Evolutionary conservation across 768 basidiomycete species (phyloP).

Genomic region (Sarcodon sp.): DNA sequence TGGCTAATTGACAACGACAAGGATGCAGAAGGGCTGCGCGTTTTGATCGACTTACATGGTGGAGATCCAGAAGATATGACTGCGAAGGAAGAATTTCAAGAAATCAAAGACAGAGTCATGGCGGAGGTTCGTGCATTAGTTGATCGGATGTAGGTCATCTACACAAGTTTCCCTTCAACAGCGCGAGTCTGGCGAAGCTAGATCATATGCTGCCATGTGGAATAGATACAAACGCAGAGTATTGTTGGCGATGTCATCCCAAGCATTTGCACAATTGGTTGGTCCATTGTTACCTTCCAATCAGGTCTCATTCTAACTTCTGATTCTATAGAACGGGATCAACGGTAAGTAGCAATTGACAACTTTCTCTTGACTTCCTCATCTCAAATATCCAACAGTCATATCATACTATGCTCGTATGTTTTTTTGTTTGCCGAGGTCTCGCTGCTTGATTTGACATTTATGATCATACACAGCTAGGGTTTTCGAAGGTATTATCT

Average conservation of each 20-base stretch:
- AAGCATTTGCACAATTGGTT: constrained; percentile 90
- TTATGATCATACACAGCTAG: constrained; percentile 34
- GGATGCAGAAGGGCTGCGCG: constrained; percentile 72
- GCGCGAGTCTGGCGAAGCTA: constrained; percentile 65
- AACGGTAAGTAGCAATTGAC: constrained; percentile 44
- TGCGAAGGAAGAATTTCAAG: constrained; percentile 76
- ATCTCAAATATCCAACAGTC: constrained; percentile 30
- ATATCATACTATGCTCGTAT: constrained; percentile 91
- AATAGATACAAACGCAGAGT: constrained; percentile 77
- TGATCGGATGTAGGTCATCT: background rate
- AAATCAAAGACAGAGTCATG: constrained; percentile 73
- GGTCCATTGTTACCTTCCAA: constrained; percentile 16
- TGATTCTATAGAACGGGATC: constrained; percentile 66
- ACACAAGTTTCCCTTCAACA: constrained; percentile 14
- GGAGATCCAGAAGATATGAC: constrained; percentile 53
- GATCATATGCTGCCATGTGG: constrained; percentile 80
- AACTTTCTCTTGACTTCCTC: background rate
- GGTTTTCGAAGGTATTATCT: constrained; percentile 73
- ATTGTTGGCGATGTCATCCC: constrained; percentile 87
- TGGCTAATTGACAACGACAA: constrained; percentile 85
- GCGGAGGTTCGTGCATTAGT: constrained; percentile 26
- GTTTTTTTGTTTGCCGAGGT: constrained; percentile 14
- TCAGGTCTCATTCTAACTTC: background rate
- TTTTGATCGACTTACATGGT: constrained; percentile 84
- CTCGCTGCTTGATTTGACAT: background rate